A percentile compares a stretch with the other conserved stretches of the same genome.
Conservation (phyloP, 75 land plant genomes). For the Pinus tabuliformis region DNA sequence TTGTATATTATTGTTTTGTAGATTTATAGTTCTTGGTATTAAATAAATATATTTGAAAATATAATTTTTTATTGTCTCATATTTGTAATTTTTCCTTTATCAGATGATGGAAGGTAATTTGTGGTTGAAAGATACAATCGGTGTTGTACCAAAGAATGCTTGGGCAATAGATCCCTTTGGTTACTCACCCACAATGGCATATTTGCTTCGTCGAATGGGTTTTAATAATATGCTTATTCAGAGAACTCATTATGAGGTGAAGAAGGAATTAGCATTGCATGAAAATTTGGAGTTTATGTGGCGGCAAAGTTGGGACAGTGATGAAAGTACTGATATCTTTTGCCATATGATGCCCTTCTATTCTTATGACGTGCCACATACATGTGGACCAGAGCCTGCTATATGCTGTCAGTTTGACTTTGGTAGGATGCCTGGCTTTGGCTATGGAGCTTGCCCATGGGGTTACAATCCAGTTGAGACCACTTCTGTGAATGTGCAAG, state of each 20-base stretch:
- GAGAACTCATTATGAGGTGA: constrained; percentile 96
- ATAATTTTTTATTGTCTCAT: neutral
- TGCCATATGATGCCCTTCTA: constrained; percentile 99
- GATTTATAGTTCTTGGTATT: neutral
- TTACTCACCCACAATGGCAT: constrained; percentile 98
- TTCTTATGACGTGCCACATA: constrained; percentile 98
- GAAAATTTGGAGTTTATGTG: constrained; percentile 88
- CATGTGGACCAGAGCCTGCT: constrained; percentile 99
- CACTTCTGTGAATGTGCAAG: constrained; percentile 73
- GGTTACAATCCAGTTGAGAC: constrained; percentile 73
- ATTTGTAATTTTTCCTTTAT: constrained; percentile 1
- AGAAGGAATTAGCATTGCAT: constrained; percentile 80
- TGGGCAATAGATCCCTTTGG: constrained; percentile 99
- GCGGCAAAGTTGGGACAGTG: constrained; percentile 97
- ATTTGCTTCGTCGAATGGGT: constrained; percentile 96
- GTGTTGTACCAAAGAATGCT: constrained; percentile 90
- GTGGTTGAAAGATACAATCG: constrained; percentile 91
- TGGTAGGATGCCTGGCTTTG: constrained; percentile 71
- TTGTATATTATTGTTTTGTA: no score
- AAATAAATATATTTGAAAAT: neutral
- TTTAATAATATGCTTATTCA: constrained; percentile 98
- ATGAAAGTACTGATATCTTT: constrained; percentile 88
- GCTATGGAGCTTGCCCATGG: constrained; percentile 90
- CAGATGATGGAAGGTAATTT: constrained; percentile 93
- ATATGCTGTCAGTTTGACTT: constrained; percentile 98